Evolutionary conservation across 768 basidiomycete species (phyloP).

Genomic region (Tephrocybe sp.): DNA sequence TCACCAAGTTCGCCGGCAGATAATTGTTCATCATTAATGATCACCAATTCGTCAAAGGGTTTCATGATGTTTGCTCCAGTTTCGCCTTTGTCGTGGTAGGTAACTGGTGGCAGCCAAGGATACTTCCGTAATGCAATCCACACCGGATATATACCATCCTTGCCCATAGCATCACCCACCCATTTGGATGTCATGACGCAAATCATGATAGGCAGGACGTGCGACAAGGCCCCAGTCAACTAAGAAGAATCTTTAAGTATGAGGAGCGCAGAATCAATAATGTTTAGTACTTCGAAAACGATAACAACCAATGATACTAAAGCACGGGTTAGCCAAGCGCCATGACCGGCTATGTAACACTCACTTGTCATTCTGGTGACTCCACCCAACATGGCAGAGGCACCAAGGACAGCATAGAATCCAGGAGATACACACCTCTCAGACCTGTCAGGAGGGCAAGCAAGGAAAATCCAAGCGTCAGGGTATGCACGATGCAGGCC

Average conservation of each 20-base stretch:
- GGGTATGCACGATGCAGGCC: slow-evolving; percentile 65
- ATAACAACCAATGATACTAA: slow-evolving; percentile 75
- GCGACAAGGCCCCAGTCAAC: slow-evolving; percentile 77
- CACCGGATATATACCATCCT: slow-evolving; percentile 66
- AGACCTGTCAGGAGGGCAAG: slow-evolving; percentile 70
- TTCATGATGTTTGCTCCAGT: slow-evolving; percentile 63
- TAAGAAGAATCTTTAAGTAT: slow-evolving; percentile 19
- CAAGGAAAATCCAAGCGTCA: slow-evolving; percentile 64
- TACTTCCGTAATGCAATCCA: slow-evolving; percentile 74
- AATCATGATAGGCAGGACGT: slow-evolving; percentile 82
- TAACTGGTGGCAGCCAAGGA: slow-evolving; percentile 65
- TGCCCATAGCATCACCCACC: slow-evolving; percentile 69
- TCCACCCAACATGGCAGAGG: slow-evolving; percentile 72
- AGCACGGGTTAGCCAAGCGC: slow-evolving; percentile 2
- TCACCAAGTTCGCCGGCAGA: slow-evolving; percentile 49
- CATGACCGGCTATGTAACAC: slow-evolving; percentile 14
- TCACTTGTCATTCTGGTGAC: slow-evolving; percentile 76
- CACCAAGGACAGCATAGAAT: slow-evolving; percentile 76
- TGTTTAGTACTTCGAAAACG: slow-evolving; percentile 53
- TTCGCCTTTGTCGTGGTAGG: slow-evolving; percentile 64
- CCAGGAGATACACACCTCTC: slow-evolving; percentile 70
- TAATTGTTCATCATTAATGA: slow-evolving; percentile 47
- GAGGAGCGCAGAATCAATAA: background rate
- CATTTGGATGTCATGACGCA: slow-evolving; percentile 76
- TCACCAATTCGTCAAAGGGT: slow-evolving; percentile 43